These are phyloP conservation scores for Hymenoscyphus fructigenus DNA, from an alignment of 2,329 filamentous ascomycete species.

Conservation along the genomic window DNA sequence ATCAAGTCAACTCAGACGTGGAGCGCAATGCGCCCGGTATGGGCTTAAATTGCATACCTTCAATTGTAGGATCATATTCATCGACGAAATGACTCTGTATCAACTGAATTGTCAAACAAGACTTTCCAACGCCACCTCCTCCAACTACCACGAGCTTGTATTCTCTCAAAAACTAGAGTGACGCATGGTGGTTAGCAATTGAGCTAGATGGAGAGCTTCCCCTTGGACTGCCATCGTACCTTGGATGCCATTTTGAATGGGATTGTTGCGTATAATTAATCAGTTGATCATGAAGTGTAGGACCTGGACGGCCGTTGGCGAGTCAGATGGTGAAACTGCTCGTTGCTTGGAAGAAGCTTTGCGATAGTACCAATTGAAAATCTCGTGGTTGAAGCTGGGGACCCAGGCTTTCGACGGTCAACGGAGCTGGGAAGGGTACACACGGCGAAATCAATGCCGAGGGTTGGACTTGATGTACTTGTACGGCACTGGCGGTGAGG, in stretches of 20 bases:
- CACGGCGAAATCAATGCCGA: conserved; percentile 2
- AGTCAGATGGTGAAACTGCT: conserved; percentile 20
- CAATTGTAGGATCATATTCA: conserved; percentile 98
- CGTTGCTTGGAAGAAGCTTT: conserved; percentile 4
- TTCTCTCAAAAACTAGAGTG: conserved; percentile 73
- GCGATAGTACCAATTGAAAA: conserved; percentile 7
- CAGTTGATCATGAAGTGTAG: conserved; percentile 24
- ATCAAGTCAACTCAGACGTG: background rate
- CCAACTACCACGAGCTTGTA: conserved; percentile 97
- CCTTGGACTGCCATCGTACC: conserved; percentile 27
- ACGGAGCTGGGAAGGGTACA: background rate
- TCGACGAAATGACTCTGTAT: conserved; percentile 93
- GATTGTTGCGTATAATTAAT: conserved; percentile 14
- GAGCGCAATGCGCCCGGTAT: conserved; percentile 6
- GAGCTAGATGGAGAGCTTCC: background rate
- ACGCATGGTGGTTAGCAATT: conserved; percentile 22
- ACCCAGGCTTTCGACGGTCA: background rate
- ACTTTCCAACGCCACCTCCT: conserved; percentile 98
- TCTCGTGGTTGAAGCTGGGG: background rate
- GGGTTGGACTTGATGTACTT: background rate
- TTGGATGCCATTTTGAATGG: conserved; percentile 40
- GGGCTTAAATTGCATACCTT: conserved; percentile 62
- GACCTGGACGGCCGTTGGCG: conserved; percentile 17
- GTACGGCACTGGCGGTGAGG: background rate
- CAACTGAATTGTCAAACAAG: conserved; percentile 96